A percentile compares a stretch with the other conserved stretches of the same genome.
These are phyloP conservation scores for Alternaria burnsii DNA, from an alignment of 2,329 filamentous ascomycete species.

Conservation along the genomic window DNA sequence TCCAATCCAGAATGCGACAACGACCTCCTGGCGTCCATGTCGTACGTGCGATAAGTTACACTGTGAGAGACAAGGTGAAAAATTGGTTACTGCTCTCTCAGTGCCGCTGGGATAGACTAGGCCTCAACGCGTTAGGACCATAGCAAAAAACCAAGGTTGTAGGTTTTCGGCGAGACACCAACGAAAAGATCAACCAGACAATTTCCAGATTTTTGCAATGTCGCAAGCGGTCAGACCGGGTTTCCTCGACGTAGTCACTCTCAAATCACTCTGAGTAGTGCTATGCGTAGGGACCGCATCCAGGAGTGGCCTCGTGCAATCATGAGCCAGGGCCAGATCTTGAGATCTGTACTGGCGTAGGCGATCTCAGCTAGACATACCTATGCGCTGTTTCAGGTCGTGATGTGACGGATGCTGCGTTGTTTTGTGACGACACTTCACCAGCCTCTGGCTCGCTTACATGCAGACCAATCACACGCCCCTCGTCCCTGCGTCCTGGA, in stretches of 20 bases:
- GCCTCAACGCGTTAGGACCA: not conserved
- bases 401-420: constrained; percentile 15
- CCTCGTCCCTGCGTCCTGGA: constrained; percentile 12
- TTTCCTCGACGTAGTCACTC: not conserved
- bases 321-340: not conserved
- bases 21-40: not conserved
- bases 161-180: not conserved
- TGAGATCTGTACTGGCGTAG: not conserved
- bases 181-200: not conserved
- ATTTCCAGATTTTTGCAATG: not conserved
- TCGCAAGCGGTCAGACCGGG: not conserved
- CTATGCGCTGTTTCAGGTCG: constrained; percentile 5
- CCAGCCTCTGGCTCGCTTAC: constrained; percentile 10
- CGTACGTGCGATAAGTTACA: not conserved
- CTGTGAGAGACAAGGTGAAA: not conserved
- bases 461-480: constrained; percentile 11
- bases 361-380: not conserved
- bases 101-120: not conserved
- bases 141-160: not conserved
- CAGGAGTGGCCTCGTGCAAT: not conserved
- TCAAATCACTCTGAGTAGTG: not conserved
- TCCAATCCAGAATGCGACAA: not conserved
- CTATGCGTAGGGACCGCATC: not conserved
- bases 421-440: constrained; percentile 19
- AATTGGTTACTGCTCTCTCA: not conserved